phyloP scores from a whole-genome alignment of 371 early-diverging fungal genomes.

The Entomophthora muscae region DNA sequence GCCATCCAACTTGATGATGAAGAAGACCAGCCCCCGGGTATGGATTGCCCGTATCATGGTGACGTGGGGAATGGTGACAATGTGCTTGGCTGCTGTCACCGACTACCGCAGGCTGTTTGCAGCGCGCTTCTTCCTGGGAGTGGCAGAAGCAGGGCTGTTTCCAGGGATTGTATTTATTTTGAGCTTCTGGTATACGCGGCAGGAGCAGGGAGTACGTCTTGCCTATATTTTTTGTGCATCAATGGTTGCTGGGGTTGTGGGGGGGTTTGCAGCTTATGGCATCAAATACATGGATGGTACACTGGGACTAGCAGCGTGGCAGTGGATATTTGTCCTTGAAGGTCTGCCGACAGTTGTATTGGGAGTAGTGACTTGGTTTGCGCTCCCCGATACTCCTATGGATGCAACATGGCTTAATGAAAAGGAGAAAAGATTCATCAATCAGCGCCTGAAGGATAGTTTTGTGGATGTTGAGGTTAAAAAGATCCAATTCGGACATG shows the following conservation, averaged over 20 bases:
- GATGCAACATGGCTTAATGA: constrained; percentile 1
- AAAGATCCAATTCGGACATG: no score
- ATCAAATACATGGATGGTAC: constrained; percentile 34
- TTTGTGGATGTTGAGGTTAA: no score
- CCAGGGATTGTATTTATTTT: constrained; percentile 55
- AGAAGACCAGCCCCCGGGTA: not conserved
- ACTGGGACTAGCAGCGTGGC: no score
- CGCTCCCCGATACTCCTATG: constrained; percentile 4
- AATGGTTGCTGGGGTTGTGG: constrained; percentile 50
- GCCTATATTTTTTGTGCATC: constrained; percentile 44
- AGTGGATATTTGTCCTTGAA: no score
- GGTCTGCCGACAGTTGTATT: no score
- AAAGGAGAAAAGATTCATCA: no score
- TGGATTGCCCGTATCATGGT: constrained; percentile 22
- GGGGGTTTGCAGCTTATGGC: constrained; percentile 36
- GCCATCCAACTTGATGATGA: no score
- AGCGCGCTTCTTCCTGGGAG: constrained; percentile 42
- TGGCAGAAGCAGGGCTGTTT: no score
- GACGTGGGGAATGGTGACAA: constrained; percentile 40
- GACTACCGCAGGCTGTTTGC: constrained; percentile 33
- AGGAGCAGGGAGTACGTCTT: constrained; percentile 49
- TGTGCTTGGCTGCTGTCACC: no score
- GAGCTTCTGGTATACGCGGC: constrained; percentile 53
- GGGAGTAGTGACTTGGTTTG: no score
- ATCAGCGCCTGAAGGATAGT: no score